A percentile compares a stretch with the other conserved stretches of the same genome.
Conservation (phyloP, 352 stramenopile species). For the Phytopythium mirpurense region DNA sequence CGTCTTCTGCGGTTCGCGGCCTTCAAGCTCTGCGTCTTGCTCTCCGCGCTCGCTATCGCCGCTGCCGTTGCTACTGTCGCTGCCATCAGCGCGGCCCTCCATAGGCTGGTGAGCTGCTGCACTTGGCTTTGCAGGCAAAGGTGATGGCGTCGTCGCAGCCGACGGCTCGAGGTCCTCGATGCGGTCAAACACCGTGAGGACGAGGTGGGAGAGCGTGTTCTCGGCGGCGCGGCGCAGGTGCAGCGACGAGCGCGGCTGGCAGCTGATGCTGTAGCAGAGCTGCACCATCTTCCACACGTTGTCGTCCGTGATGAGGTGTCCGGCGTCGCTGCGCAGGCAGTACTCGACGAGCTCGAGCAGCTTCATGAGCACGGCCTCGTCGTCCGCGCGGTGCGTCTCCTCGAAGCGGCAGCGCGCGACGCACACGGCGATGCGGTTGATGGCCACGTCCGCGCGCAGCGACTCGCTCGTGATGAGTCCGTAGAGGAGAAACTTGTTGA, state of each 20-base stretch:
- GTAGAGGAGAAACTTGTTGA: conserved; percentile 99
- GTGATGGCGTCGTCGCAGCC: background rate
- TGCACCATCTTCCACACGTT: conserved; percentile 96
- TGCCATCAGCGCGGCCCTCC: background rate
- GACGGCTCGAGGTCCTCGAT: conserved; percentile 68
- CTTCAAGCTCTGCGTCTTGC: background rate
- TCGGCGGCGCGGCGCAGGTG: conserved; percentile 93
- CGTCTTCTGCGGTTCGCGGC: background rate
- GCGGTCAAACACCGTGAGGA: conserved; percentile 95
- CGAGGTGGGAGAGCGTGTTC: conserved; percentile 95
- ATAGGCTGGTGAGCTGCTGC: background rate
- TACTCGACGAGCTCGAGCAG: conserved; percentile 96
- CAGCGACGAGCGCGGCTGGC: conserved; percentile 81
- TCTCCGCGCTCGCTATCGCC: background rate
- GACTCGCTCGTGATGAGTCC: conserved; percentile 92
- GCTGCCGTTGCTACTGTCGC: background rate
- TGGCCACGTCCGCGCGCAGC: conserved; percentile 84
- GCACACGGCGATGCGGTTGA: conserved; percentile 92
- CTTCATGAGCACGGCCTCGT: conserved; percentile 93
- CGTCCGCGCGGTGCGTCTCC: conserved; percentile 89
- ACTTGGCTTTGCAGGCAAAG: background rate
- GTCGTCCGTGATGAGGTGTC: conserved; percentile 84
- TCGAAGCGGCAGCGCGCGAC: conserved; percentile 95
- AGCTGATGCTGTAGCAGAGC: conserved; percentile 95
- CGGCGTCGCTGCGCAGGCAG: conserved; percentile 90